A percentile compares a stretch with the other conserved stretches of the same genome.
phyloP scores from a whole-genome alignment of 768 basidiomycete species.

The Candolleomyces aberdarensis region DNA sequence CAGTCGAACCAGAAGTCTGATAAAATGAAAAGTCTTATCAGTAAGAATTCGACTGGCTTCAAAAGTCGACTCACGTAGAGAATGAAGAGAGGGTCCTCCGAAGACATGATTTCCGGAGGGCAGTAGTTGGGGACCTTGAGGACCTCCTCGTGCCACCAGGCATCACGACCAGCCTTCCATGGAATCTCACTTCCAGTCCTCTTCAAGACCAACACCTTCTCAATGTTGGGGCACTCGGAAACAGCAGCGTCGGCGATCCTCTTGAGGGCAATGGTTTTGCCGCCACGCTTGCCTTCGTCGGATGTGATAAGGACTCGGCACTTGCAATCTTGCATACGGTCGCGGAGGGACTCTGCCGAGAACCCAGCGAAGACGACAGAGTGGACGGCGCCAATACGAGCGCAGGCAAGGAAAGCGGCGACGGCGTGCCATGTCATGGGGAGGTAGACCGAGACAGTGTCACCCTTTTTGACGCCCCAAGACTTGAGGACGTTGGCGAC shows the following conservation, averaged over 20 bases:
- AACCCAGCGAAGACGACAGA: conserved; percentile 98
- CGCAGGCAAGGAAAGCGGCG: conserved; percentile 96
- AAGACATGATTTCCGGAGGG: conserved; percentile 79
- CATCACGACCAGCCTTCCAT: conserved; percentile 82
- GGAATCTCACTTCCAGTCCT: conserved; percentile 82
- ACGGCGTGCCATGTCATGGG: conserved; percentile 96
- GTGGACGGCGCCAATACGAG: conserved; percentile 94
- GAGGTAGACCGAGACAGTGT: conserved; percentile 89
- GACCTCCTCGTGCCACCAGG: conserved; percentile 96
- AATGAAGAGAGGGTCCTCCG: conserved; percentile 98
- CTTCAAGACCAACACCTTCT: conserved; percentile 87
- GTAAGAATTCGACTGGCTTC: background rate
- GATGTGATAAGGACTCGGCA: conserved; percentile 91
- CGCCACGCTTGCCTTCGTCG: conserved; percentile 92
- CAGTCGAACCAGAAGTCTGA: conserved; percentile 91
- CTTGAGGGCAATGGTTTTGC: conserved; percentile 93
- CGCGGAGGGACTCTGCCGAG: conserved; percentile 89
- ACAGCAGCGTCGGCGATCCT: conserved; percentile 91
- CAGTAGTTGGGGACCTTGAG: conserved; percentile 84
- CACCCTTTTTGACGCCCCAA: conserved; percentile 92
- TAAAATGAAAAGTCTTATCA: conserved; percentile 8
- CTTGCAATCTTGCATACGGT: conserved; percentile 87
- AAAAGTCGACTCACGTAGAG: conserved; percentile 75
- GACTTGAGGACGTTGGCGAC: conserved; percentile 90
- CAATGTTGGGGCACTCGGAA: conserved; percentile 77